Evolutionary conservation across 75 land plant species (phyloP), one percentile per base, ranked within the genome.

Genomic region (Cupressus sempervirens): DNA sequence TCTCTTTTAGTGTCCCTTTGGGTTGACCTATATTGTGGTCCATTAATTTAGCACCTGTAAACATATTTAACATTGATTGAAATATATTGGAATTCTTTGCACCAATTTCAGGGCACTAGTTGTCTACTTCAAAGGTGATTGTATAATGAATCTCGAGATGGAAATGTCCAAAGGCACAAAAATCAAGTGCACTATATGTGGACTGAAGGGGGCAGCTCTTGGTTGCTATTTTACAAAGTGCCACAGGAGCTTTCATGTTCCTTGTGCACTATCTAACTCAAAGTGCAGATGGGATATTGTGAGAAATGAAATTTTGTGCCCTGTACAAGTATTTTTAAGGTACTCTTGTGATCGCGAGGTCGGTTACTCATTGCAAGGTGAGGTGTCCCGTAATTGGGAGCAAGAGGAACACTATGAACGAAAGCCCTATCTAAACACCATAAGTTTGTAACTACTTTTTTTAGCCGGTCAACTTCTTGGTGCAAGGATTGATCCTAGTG

Each of bases 161-260:
- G 99, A 97, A 88, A 32, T 94, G 62, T 86, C 89, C 16, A 88
- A 98, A 87, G 92, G 95, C 83, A 53, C 85, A 34, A 94, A 93
- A 88, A 88, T 97, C 67, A 94, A 90, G 80, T 97, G 99, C 83
- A 86, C 82, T 74, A 76, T 48, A 6, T 97, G 99, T 90, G 95
- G 95, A 53, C 34, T 76, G 23, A 95, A 94, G 83, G 99, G 99
- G 52, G 99, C 98, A 41, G 99, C 94, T 3, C 93, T 97, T 83
- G 99, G 99, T 35, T 97, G 99, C 74, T 94, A 86, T 88, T 80
- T 79, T 35, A 90, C 88, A 67, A 85, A 89, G 30, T 97, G 99
- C 77, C 86, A 88, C 29, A 95, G 72, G 86, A 93, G 91, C 85
- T 97, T 84, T 87, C 99, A 97, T 88, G 89, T 90, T 67, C 94